Evolutionary conservation across 2,329 filamentous ascomycete species (phyloP).

Genomic region (Xylaria sp.): DNA sequence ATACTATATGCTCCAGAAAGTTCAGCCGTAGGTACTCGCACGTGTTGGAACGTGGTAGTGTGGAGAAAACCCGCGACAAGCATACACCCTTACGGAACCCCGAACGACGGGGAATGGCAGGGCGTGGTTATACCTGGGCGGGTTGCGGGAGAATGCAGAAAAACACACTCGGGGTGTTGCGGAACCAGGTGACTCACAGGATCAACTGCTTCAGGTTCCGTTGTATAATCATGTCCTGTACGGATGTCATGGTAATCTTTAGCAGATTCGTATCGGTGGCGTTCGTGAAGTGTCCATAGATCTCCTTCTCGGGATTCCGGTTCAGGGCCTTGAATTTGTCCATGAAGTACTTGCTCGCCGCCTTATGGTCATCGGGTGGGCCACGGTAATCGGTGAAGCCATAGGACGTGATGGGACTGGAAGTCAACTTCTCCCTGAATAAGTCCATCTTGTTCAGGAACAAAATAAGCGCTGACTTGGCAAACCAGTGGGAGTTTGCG

Average conservation of each 20-base stretch:
- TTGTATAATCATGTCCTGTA: constrained; percentile 89
- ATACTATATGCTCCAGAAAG: constrained; percentile 51
- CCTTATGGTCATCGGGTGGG: constrained; percentile 75
- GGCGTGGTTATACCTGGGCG: constrained; percentile 32
- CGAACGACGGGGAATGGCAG: constrained; percentile 35
- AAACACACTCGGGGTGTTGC: constrained; percentile 38
- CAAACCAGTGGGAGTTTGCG: constrained; percentile 88
- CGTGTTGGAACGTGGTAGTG: constrained; percentile 34
- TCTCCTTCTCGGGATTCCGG: constrained; percentile 72
- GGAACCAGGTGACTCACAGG: constrained; percentile 61
- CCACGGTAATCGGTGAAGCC: constrained; percentile 84
- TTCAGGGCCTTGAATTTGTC: constrained; percentile 84
- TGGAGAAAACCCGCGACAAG: constrained; percentile 35
- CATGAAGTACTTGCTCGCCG: constrained; percentile 83
- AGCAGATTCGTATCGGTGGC: constrained; percentile 77
- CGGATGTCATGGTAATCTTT: constrained; percentile 87
- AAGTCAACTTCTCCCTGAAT: constrained; percentile 79
- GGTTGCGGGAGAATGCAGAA: constrained; percentile 31
- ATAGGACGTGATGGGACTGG: constrained; percentile 77
- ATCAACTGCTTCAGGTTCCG: constrained; percentile 84
- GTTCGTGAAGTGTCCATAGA: constrained; percentile 72
- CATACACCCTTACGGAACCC: constrained; percentile 36
- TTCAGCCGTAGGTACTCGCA: constrained; percentile 47
- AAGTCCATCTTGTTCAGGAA: constrained; percentile 91
- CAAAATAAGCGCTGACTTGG: constrained; percentile 81